Percentiles rank a stretch among this genome's conserved stretches.
Conservation (phyloP, 208 protist species). For the Leishmania guyanensis region DNA sequence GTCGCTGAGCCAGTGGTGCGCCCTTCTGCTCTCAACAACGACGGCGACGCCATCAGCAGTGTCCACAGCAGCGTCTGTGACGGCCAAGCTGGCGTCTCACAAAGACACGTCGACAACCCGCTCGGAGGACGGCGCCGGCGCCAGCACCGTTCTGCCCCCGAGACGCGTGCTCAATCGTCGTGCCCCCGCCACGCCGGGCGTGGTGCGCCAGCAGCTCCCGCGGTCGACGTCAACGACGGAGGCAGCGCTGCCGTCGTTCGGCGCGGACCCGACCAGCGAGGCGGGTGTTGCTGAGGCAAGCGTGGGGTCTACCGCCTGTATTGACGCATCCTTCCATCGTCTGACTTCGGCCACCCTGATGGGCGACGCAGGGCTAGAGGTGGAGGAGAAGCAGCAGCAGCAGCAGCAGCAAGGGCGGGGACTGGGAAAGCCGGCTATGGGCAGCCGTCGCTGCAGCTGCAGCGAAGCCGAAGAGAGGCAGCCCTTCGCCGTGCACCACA, state of each 20-base stretch:
- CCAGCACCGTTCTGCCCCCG: background rate
- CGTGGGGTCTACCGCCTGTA: conserved; percentile 5
- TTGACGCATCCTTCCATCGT: conserved; percentile 27
- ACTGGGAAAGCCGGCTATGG: background rate
- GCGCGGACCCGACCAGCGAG: background rate
- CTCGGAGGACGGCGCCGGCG: background rate
- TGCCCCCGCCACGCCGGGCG: background rate
- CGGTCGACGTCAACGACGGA: background rate
- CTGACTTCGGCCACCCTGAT: conserved; percentile 23
- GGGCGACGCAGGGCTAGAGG: conserved; percentile 1
- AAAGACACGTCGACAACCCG: background rate
- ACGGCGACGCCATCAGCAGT: background rate
- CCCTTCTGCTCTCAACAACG: conserved; percentile 43
- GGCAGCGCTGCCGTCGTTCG: background rate
- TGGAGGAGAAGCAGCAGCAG: conserved; percentile 7
- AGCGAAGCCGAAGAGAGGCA: background rate
- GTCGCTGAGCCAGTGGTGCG: conserved; percentile 64
- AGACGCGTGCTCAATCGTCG: background rate
- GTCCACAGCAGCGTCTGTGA: background rate
- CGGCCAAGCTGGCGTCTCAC: background rate
- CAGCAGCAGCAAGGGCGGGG: background rate
- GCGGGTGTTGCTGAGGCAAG: background rate
- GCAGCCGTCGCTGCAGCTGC: background rate
- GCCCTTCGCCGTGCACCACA: background rate
- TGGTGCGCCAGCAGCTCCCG: background rate